phyloP scores from a whole-genome alignment of 108 stramenopile genomes.

The Cylindrotheca fusiformis region DNA sequence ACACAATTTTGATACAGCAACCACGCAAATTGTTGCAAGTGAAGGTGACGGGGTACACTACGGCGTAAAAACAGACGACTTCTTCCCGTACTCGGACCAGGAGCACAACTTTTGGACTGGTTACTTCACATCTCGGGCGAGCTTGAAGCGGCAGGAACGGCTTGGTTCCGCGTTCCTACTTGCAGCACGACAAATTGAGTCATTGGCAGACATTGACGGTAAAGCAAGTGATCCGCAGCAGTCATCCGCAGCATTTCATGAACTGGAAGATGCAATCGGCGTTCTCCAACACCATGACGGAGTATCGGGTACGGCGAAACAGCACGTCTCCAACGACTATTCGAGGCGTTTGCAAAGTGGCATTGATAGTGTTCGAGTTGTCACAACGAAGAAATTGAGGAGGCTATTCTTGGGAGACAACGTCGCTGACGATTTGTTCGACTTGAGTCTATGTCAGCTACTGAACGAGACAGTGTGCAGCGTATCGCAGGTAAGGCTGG shows the following conservation, averaged over 20 bases:
- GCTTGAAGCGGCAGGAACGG: constrained; percentile 84
- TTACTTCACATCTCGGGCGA: constrained; percentile 87
- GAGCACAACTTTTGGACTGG: constrained; percentile 94
- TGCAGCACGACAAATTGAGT: constrained; percentile 74
- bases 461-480: constrained; percentile 87
- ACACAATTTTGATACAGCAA: neutral
- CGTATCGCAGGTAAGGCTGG: constrained; percentile 40
- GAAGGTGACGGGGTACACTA: constrained; percentile 4
- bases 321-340: constrained; percentile 93
- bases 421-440: constrained; percentile 13
- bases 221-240: neutral
- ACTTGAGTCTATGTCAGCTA: constrained; percentile 65
- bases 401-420: constrained; percentile 13
- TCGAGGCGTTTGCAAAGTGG: constrained; percentile 69
- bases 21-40: neutral
- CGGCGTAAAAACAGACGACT: constrained; percentile 81
- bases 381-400: constrained; percentile 44
- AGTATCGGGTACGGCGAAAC: constrained; percentile 86
- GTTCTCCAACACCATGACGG: constrained; percentile 92
- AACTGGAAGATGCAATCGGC: constrained; percentile 78
- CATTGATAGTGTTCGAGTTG: constrained; percentile 49
- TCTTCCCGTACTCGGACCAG: constrained; percentile 93
- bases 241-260: constrained; percentile 1
- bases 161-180: constrained; percentile 70
- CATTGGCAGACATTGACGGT: constrained; percentile 23